A percentile compares a stretch with the other conserved stretches of the same genome.
Evolutionary conservation across 202 grass and related monocot species (phyloP).

Genomic region (Eragrostis tef): DNA sequence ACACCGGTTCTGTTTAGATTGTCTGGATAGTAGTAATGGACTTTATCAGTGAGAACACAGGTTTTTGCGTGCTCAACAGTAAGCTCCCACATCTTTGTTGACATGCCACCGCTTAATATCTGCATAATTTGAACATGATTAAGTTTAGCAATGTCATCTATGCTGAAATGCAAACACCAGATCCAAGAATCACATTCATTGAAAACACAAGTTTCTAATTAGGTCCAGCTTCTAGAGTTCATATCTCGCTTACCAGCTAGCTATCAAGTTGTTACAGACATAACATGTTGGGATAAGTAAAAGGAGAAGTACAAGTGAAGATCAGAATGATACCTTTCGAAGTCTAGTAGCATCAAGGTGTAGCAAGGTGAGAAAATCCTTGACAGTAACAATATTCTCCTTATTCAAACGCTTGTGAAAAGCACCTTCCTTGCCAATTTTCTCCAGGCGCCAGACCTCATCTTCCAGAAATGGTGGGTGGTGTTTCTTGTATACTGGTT

Average conservation of each 20-base stretch:
- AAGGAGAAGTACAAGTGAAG: conserved; percentile 8
- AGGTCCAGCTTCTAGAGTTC: conserved; percentile 10
- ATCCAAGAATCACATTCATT: conserved; percentile 17
- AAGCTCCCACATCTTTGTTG: conserved; percentile 87
- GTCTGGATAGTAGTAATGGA: conserved; percentile 71
- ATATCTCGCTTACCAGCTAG: not conserved
- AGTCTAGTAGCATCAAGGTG: conserved; percentile 69
- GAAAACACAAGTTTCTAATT: not conserved
- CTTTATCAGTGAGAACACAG: conserved; percentile 61
- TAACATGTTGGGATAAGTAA: not conserved
- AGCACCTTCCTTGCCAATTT: conserved; percentile 97
- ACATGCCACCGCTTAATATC: conserved; percentile 95
- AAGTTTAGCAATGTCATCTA: conserved; percentile 34
- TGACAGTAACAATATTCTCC: conserved; percentile 72
- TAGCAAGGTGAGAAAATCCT: conserved; percentile 81
- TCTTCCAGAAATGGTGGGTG: conserved; percentile 82
- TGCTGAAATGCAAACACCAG: conserved; percentile 28
- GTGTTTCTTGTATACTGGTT: conserved; percentile 98
- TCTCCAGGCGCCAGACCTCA: conserved; percentile 93
- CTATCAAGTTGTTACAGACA: not conserved
- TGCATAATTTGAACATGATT: conserved; percentile 54
- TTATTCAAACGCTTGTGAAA: conserved; percentile 91
- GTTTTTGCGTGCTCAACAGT: conserved; percentile 79
- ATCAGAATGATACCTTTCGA: conserved; percentile 65
- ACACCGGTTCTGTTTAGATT: conserved; percentile 55